Base-by-base conservation (phyloP, 495 filamentous ascomycete genomes). In the Cercophora scortea region DNA sequence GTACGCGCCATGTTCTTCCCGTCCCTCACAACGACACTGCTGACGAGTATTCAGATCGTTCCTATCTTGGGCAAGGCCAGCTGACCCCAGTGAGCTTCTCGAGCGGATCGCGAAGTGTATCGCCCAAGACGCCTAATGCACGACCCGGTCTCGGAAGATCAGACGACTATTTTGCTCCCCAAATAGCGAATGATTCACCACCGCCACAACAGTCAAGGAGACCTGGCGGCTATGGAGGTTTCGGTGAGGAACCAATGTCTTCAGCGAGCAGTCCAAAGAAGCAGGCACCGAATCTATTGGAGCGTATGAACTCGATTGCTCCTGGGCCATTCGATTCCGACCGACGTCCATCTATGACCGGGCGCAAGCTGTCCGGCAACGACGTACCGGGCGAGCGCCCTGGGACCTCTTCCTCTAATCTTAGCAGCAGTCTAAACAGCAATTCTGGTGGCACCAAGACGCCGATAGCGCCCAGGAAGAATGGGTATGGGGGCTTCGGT, bases 261-360 rank as follows among this genome's bases (percentile, higher is more conserved):
- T 61, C 63, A 9, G 32, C 55, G 40, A 61, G 61, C 62, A 66
- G 59, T 38, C 61, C 64, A 35, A 67, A 68, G 54, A 73, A 75
- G 49, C 74, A 73, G 62, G 71, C 66, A 13, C 75, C 84, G 1
- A 61, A 67, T 33, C 58, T 76, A 57, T 55, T 84, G 61, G 73
- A 80, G 49, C 75, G 79, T 51, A 81, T 87, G 77, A 77, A 87
- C 55, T 75, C 69, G 32, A 84, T 88, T 64, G 75, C 78, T 13
- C 83, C 84, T 16, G 83, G 84, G 0, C 86, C 86, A 6, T 86
- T 89, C 58, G 79, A 79, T 56, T 57, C 73, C 12, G 68, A 42
- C 19, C 54, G 64, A 25, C 60, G 60, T 25, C 64, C 64, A 11
- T 62, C 64, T 0, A 39, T 47, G 63, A 44, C 60, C 60, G 12